Evolutionary conservation across 2,329 filamentous ascomycete genomes (phyloP), one percentile per base, ranked within the genome.

Genomic region (Lecanicillium sp.): DNA sequence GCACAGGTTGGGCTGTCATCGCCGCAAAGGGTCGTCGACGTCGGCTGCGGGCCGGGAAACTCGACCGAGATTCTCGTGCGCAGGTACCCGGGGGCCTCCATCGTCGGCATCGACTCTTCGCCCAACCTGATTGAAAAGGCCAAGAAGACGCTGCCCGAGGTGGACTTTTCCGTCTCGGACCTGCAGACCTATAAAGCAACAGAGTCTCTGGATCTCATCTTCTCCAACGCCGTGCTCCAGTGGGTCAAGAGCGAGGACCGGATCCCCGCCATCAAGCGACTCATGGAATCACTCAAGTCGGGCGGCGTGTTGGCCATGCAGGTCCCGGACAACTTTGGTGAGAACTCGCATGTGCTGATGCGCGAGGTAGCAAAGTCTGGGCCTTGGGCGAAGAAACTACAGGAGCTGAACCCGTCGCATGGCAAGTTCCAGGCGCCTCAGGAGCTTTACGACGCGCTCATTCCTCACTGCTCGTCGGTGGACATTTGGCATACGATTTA

Each of bases 11-110:
- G 60, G 0, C 57, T 69, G 2, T 46, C 57, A 12, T 39, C 49
- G 0, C 57, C 71, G n/a, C 49, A 57, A 9, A 57, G 52, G 19
- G 66, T 79, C 46, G 59, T 76, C 47, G 76, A 80, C 43, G 59
- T 80, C 1, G 76, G 76, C 46, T 80, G 76, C 52, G 76, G 76
- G 0, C 76, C 76, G 0, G 76, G 70, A 5, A 79, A 78, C 56
- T 75, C 70, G 3, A 79, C 75, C 0, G 53, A 57, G 1, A 65
- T 69, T 2, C 61, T 80, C 2, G 54, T 57, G 4, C 47, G 52
- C 3, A 61, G 62, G 4, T 80, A 70, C 50, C 71, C 74, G 0
- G 33, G 53, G 4, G 68, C 74, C 0, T 41, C 50, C 0, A 47
- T 79, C 31, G 58, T 59, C 0, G 76, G 73, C 9, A 61, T 80